Percentiles rank a stretch among this genome's conserved stretches.
Conservation (phyloP, 2,329 filamentous ascomycete genomes). For the Aspergillus sp. region DNA sequence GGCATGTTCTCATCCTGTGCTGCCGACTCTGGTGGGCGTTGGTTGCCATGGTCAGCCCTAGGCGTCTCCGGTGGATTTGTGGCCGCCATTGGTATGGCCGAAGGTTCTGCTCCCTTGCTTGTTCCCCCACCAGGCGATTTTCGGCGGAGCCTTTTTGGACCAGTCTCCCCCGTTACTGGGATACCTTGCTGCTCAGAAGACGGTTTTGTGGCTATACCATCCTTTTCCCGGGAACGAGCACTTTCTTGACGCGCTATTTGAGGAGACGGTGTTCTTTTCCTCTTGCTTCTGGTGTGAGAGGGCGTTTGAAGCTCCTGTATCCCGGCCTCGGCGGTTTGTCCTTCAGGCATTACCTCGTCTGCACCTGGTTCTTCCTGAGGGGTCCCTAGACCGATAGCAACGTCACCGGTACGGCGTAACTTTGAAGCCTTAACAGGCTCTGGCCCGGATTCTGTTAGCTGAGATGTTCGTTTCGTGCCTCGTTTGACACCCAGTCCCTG, state of each 20-base stretch:
- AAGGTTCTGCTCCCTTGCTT: neutral
- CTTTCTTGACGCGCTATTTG: neutral
- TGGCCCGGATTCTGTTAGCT: conserved; percentile 1
- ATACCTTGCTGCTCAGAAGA: neutral
- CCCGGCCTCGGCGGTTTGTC: neutral
- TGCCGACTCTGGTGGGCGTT: neutral
- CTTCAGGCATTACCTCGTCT: neutral
- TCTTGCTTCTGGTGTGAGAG: neutral
- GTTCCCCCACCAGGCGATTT: neutral
- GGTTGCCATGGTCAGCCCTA: neutral
- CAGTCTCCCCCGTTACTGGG: neutral
- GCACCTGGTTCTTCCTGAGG: neutral
- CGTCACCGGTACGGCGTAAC: conserved; percentile 15
- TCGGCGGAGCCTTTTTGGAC: conserved; percentile 17
- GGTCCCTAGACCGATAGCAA: neutral
- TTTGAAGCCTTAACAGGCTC: conserved; percentile 15
- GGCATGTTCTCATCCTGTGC: neutral
- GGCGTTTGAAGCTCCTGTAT: neutral
- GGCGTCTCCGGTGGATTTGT: neutral
- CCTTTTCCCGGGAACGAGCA: neutral
- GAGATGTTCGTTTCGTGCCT: conserved; percentile 14
- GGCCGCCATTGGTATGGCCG: neutral
- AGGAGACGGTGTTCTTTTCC: conserved; percentile 4
- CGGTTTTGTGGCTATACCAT: neutral
- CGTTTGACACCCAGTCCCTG: neutral